Conservation (phyloP, 2,329 filamentous ascomycete species). For the Cordyceps tenuipes region DNA sequence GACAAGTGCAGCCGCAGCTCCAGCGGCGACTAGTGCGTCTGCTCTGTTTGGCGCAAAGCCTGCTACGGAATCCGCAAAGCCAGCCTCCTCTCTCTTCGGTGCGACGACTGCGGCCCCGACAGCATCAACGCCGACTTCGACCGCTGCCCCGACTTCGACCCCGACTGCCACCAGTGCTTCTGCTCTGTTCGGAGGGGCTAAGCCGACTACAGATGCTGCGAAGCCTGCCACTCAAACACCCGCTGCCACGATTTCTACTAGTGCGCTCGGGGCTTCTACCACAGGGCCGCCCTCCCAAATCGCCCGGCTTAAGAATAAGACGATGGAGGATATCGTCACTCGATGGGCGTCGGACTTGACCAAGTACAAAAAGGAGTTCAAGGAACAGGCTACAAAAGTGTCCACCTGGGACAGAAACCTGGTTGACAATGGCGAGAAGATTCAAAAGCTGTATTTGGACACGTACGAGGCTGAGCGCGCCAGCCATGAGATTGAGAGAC, state of each 20-base stretch:
- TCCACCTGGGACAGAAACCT: conserved; percentile 86
- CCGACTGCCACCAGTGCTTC: conserved; percentile 24
- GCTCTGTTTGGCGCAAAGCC: conserved; percentile 28
- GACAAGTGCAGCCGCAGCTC: conserved; percentile 25
- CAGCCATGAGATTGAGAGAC: conserved; percentile 87
- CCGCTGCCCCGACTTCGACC: conserved; percentile 22
- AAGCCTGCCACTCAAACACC: conserved; percentile 23
- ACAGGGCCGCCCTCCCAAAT: conserved; percentile 74
- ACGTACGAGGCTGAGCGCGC: conserved; percentile 92
- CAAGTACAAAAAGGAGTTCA: conserved; percentile 96
- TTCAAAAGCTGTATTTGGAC: conserved; percentile 83
- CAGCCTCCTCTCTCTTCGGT: conserved; percentile 24
- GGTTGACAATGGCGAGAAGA: conserved; percentile 90
- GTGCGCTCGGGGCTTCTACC: conserved; percentile 60
- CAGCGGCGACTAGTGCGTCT: conserved; percentile 20
- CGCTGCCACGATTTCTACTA: conserved; percentile 21
- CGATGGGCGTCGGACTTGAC: conserved; percentile 92
- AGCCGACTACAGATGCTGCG: conserved; percentile 21
- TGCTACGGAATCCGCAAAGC: conserved; percentile 16
- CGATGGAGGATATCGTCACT: conserved; percentile 97
- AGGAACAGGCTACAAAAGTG: conserved; percentile 78
- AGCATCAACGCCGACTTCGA: conserved; percentile 15
- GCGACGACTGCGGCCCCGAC: conserved; percentile 20
- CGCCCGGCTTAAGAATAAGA: conserved; percentile 92
- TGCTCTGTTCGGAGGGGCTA: conserved; percentile 25